Evolutionary conservation across 2,329 filamentous ascomycete genomes (phyloP), one percentile per base, ranked within the genome.

Genomic region (Ascochyta fabae): DNA sequence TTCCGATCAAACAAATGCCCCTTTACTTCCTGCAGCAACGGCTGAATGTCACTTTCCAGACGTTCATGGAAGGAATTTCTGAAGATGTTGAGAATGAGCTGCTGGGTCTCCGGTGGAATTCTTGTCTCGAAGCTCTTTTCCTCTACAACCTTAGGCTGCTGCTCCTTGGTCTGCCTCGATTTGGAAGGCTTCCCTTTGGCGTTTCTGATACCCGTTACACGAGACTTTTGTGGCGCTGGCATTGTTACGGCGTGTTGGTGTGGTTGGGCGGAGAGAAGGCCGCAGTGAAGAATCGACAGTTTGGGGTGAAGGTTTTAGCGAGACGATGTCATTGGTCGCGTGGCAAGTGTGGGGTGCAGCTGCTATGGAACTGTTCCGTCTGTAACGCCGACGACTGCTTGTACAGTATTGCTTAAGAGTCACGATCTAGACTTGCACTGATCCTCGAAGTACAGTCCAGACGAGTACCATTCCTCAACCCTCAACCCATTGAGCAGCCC

Each of bases 1-100:
- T 98, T 91, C 29, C 95, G 86, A 55, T 90, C 87, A 73, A 89
- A 98, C 8, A 99, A 82, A 61, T 94, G 91, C 7, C 87, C 83
- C 75, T 98, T 99, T 59, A 98, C 85, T 48, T 88, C 85, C 70
- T 96, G 94, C 19, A 98, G 82, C 3, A 87, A 75, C 1, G 80
- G 69, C 27, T 80, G 77, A 10, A 84, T 76, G 45, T 81, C 74
- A 44, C 87, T 80, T 6, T 67, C 61, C 8, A 74, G 56, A 3
- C 68, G 60, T 23, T 71, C 73, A 0, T 57, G 42, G 65, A 95
- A 90, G 0, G 89, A 81, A 57, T 84, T 77, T 54, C 82, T 82
- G 78, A 96, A 96, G 59, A 92, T 79, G 65, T 92, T 83, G 42
- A 96, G 80, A 24, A 95, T 80, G 33, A 83, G 78, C 73, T 93